Percentiles rank a stretch among this genome's conserved stretches.
These are phyloP conservation scores for Fusarium azukiicola DNA, from an alignment of 2,329 filamentous ascomycete species.

Conservation along the genomic window DNA sequence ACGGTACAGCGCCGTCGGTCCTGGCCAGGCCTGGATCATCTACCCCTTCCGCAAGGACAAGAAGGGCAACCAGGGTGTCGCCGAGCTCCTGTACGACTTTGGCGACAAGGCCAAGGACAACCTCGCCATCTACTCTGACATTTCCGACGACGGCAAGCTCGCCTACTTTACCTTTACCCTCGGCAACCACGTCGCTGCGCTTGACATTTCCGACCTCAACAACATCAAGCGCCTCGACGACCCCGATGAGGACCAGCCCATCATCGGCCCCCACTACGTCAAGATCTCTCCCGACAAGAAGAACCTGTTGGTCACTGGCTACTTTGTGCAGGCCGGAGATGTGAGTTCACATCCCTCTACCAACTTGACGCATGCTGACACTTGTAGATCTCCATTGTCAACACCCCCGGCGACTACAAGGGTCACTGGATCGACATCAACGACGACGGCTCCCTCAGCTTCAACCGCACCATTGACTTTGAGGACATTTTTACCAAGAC, in stretches of 20 bases:
- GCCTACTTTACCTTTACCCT: conserved; percentile 81
- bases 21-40: conserved; percentile 83
- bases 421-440: conserved; percentile 80
- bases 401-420: conserved; percentile 82
- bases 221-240: conserved; percentile 81
- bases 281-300: conserved; percentile 83
- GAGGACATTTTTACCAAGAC: conserved; percentile 70
- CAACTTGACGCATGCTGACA: conserved; percentile 22
- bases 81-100: conserved; percentile 79
- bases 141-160: conserved; percentile 77
- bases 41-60: conserved; percentile 78
- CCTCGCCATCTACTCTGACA: conserved; percentile 80
- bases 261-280: conserved; percentile 81
- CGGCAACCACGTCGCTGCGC: conserved; percentile 78
- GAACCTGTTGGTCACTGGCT: conserved; percentile 82
- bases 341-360: conserved; percentile 42
- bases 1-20: conserved; percentile 70
- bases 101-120: conserved; percentile 77
- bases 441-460: conserved; percentile 74
- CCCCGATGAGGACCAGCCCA: conserved; percentile 78
- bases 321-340: conserved; percentile 82
- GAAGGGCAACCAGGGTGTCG: conserved; percentile 77
- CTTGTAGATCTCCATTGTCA: conserved; percentile 74
- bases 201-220: conserved; percentile 80
- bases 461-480: conserved; percentile 81